Evolutionary conservation across 1,139 yeast genomes (phyloP), one percentile per base, ranked within the genome.

Genomic region (Wickerhamiella pararugosa): DNA sequence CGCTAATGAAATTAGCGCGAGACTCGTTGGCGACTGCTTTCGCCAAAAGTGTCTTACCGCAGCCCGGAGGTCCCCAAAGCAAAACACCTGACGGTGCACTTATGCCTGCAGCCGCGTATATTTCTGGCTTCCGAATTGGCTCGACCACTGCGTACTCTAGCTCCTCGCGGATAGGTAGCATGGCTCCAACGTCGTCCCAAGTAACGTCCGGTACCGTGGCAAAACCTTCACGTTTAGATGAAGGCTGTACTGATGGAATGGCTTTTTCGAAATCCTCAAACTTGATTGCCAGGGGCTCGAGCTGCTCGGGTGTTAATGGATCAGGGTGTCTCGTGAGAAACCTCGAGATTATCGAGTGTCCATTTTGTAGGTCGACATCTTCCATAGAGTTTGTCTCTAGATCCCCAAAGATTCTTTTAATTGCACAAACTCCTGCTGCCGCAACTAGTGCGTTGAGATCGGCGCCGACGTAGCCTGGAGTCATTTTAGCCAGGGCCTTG

Each of bases 21-120:
- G 95, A 83, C 61, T 90, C 97, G 58, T 90, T 87, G 9, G 98
- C 98, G 7, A 90, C 97, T 0, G 97, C 98, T 56, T 90, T 90
- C 1, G 97, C 98, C 40, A 90, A 66, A 44, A 90, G 67, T 0
- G 98, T 90, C 58, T 90, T 90, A 70, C 98, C 98, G 65, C 97
- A 90, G 25, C 98, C 98, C 2, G 98, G 98, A 1, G 98, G 99
- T 0, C 99, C 99, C 98, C 98, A 90, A 69, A 90, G 71, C 21
- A 90, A 65, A 0, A 90, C 98, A 43, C 99, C 99, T 0, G 96
- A 87, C 1, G 98, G 97, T 0, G 96, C 95, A 43, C 86, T 75
- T 32, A 90, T 87, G 60, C 99, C 99, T 7, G 90, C 96, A 49
- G 79, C 76, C 49, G 76, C 76, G 56, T 81, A 90, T 15, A 90